Conservation (phyloP, 2,329 filamentous ascomycete genomes). For the Alternaria rosae region DNA sequence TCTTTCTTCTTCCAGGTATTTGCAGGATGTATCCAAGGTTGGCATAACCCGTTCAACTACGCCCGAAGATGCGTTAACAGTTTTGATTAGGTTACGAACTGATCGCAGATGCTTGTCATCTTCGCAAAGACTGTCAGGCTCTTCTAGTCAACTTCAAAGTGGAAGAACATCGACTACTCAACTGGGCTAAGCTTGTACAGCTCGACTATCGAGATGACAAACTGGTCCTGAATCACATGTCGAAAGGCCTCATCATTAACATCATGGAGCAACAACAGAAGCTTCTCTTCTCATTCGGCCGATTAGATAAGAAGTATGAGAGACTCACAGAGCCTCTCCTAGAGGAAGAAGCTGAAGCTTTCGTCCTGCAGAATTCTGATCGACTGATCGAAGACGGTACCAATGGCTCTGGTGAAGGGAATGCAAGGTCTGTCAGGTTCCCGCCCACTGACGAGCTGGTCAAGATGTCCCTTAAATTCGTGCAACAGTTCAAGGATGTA, state of each 20-base stretch:
- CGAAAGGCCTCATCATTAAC: constrained; percentile 45
- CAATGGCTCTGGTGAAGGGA: constrained; percentile 10
- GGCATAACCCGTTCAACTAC: neutral
- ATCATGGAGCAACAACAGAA: constrained; percentile 46
- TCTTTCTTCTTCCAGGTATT: constrained; percentile 48
- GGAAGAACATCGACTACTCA: constrained; percentile 48
- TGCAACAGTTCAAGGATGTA: constrained; percentile 33
- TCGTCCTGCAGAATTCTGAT: constrained; percentile 19
- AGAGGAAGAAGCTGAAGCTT: constrained; percentile 30
- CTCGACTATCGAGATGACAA: constrained; percentile 45
- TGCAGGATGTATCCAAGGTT: constrained; percentile 48
- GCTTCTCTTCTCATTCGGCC: constrained; percentile 42
- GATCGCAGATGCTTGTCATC: constrained; percentile 46
- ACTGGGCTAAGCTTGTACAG: constrained; percentile 47
- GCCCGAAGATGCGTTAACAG: neutral
- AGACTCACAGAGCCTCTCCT: constrained; percentile 40
- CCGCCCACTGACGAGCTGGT: constrained; percentile 38
- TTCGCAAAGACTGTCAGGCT: constrained; percentile 42
- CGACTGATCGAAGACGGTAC: constrained; percentile 18
- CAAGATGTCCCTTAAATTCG: constrained; percentile 40
- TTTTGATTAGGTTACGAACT: constrained; percentile 45
- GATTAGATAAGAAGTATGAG: constrained; percentile 41
- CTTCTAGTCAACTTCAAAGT: constrained; percentile 48
- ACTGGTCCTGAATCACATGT: constrained; percentile 41
- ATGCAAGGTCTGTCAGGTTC: constrained; percentile 38